Evolutionary conservation across 1,284 basidiomycete genomes (phyloP).

Genomic region (Gomphus sp.): DNA sequence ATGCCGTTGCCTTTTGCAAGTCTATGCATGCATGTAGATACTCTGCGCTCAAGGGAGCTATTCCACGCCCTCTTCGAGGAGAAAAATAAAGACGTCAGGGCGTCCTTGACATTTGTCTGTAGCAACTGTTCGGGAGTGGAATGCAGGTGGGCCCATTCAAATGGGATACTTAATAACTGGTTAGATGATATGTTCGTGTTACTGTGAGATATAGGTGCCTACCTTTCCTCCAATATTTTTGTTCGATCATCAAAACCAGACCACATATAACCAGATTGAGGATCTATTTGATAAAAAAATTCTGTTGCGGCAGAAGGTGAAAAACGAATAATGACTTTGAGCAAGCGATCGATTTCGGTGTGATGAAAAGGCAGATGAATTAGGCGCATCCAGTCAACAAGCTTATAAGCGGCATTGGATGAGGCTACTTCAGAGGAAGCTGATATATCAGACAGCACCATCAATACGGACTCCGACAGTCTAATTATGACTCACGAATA

Average conservation of each 20-base stretch:
- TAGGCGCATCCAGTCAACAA: conserved; percentile 53
- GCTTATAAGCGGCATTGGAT: conserved; percentile 35
- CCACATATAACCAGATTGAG: conserved; percentile 35
- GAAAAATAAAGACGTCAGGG: conserved; percentile 6
- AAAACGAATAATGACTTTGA: conserved; percentile 29
- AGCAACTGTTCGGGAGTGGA: conserved; percentile 11
- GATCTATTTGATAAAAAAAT: conserved; percentile 34
- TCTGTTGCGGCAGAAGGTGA: conserved; percentile 33
- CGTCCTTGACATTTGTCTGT: conserved; percentile 10
- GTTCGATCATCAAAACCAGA: conserved; percentile 18
- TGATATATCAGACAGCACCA: not conserved
- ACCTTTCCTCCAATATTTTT: not conserved
- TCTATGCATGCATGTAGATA: conserved; percentile 2
- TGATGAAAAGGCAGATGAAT: conserved; percentile 25
- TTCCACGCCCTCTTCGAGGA: not conserved
- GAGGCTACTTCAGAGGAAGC: conserved; percentile 23
- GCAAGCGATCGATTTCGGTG: conserved; percentile 31
- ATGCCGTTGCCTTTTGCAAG: not conserved
- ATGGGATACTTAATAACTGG: conserved; percentile 16
- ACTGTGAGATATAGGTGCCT: not conserved
- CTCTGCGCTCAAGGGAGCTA: not conserved
- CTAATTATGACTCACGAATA: conserved; percentile 21
- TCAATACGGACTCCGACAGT: conserved; percentile 24
- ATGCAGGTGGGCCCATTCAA: conserved; percentile 16
- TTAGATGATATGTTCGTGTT: not conserved